Percentiles rank a stretch among this genome's conserved stretches.
phyloP scores from a whole-genome alignment of 1,139 yeast species.

The Magnusiomyces suaveolens region DNA sequence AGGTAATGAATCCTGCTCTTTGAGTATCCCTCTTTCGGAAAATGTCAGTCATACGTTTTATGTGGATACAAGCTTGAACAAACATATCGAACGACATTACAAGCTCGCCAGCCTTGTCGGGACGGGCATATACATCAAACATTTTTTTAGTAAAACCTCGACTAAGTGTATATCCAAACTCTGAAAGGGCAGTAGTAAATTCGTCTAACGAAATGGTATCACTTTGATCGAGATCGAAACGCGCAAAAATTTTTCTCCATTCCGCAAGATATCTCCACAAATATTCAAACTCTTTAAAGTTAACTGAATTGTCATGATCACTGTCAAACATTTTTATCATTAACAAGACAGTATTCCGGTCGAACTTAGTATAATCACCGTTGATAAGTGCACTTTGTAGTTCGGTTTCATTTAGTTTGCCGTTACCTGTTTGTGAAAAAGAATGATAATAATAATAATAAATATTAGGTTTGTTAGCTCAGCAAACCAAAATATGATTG shows the following conservation, averaged over 20 bases:
- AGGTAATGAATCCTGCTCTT: constrained; percentile 67
- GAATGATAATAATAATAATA: not conserved
- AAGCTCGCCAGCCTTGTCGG: constrained; percentile 39
- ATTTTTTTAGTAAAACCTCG: constrained; percentile 53
- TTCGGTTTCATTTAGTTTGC: constrained; percentile 50
- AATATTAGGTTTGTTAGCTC: not conserved
- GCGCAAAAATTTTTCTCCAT: constrained; percentile 56
- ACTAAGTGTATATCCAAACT: constrained; percentile 60
- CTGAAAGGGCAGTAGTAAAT: constrained; percentile 55
- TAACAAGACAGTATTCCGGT: constrained; percentile 50
- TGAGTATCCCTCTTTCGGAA: constrained; percentile 71
- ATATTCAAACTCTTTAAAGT: constrained; percentile 60
- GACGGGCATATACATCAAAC: constrained; percentile 49
- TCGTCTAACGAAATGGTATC: constrained; percentile 61
- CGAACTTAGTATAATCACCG: constrained; percentile 52
- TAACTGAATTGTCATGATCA: constrained; percentile 41
- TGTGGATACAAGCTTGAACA: constrained; percentile 69
- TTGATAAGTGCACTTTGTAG: constrained; percentile 54
- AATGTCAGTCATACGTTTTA: constrained; percentile 66
- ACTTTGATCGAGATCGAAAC: constrained; percentile 52
- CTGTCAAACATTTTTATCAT: constrained; percentile 60
- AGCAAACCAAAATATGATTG: too few relatives aligned
- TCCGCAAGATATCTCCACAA: constrained; percentile 67
- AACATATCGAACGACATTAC: constrained; percentile 72
- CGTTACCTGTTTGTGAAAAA: constrained; percentile 31